These are phyloP conservation scores for Lupinus albus DNA, from an alignment of 306 rosid genomes.

Conservation along the genomic window DNA sequence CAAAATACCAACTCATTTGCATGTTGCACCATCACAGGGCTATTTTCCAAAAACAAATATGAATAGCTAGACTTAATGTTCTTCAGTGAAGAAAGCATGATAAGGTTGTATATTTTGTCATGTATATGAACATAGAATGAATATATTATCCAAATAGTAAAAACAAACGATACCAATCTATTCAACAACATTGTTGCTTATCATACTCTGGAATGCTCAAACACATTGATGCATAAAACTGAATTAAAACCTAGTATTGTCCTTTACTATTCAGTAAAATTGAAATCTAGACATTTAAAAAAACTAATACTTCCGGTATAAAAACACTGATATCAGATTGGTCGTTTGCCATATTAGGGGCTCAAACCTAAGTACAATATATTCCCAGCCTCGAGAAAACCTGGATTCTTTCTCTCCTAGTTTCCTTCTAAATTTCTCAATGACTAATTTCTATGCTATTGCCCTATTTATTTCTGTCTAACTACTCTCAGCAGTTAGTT, in stretches of 20 bases:
- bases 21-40: slow-evolving; percentile 13
- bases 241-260: slow-evolving; percentile 7
- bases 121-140: slow-evolving; percentile 12
- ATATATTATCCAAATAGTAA: slow-evolving; percentile 20
- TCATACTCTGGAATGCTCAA: background rate
- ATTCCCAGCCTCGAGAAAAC: too few relatives aligned
- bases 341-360: too few relatives aligned
- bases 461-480: too few relatives aligned
- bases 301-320: too few relatives aligned
- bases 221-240: background rate
- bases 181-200: background rate
- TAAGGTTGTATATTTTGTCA: background rate
- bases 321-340: too few relatives aligned
- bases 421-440: too few relatives aligned
- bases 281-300: background rate
- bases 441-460: too few relatives aligned
- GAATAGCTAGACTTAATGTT: background rate
- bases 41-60: slow-evolving; percentile 18
- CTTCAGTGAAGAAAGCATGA: slow-evolving; percentile 19
- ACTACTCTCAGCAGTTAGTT: too few relatives aligned
- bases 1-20: slow-evolving; percentile 21
- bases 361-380: too few relatives aligned
- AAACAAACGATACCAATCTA: background rate
- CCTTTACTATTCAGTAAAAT: background rate
- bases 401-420: too few relatives aligned